Evolutionary conservation across 1,284 basidiomycete genomes (phyloP).

Genomic region (Crepidotus sp.): DNA sequence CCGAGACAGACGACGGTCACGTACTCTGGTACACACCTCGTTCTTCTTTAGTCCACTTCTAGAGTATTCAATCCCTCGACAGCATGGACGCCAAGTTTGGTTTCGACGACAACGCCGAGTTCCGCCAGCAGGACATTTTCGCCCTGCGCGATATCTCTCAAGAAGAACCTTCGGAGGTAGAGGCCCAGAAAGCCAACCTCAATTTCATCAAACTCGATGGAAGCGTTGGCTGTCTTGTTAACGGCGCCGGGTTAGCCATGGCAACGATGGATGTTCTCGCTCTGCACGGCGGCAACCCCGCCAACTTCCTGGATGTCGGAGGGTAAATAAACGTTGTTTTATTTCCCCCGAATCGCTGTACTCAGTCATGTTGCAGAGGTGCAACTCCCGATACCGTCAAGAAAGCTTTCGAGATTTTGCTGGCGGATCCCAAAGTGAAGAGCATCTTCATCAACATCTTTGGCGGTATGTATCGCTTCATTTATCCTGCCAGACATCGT

Average conservation of each 20-base stretch:
- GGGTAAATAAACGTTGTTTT: conserved; percentile 50
- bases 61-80: conserved; percentile 4
- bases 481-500: too few species aligned
- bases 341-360: conserved; percentile 3
- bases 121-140: conserved; percentile 92
- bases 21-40: conserved; percentile 73
- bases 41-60: conserved; percentile 1
- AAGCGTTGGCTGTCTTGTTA: conserved; percentile 95
- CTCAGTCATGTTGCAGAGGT: conserved; percentile 44
- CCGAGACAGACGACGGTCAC: conserved; percentile 88
- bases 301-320: conserved; percentile 98
- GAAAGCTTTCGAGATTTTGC: conserved; percentile 96
- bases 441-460: conserved; percentile 99
- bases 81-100: conserved; percentile 99
- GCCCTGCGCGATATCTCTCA: conserved; percentile 86
- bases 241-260: conserved; percentile 99
- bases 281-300: conserved; percentile 91
- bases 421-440: conserved; percentile 88
- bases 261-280: conserved; percentile 99
- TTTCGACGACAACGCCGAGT: conserved; percentile 99
- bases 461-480: conserved; percentile 42
- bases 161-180: conserved; percentile 95
- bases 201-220: conserved; percentile 99
- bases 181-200: conserved; percentile 88
- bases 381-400: conserved; percentile 98